phyloP scores from a whole-genome alignment of 352 stramenopile species.

The Phytophthora pinifolia region DNA sequence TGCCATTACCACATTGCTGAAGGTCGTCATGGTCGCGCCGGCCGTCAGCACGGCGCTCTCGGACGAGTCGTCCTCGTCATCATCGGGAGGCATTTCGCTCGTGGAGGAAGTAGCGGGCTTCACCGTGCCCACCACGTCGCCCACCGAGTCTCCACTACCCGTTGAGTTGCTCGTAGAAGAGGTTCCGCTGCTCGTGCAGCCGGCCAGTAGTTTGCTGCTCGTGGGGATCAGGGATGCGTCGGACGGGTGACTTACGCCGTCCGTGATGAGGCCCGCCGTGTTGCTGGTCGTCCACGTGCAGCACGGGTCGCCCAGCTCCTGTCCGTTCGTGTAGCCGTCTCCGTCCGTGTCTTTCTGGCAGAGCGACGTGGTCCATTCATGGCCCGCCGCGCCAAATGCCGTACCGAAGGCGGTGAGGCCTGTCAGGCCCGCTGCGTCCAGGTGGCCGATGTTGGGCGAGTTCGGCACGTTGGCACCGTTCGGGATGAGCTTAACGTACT shows the following conservation, averaged over 20 bases:
- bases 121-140: conserved; percentile 41
- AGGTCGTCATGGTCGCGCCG: conserved; percentile 1
- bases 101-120: conserved; percentile 15
- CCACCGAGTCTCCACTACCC: conserved; percentile 25
- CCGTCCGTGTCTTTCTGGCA: conserved; percentile 74
- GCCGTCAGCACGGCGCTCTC: conserved; percentile 48
- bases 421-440: conserved; percentile 40
- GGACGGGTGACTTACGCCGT: conserved; percentile 61
- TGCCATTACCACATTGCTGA: conserved; percentile 13
- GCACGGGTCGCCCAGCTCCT: conserved; percentile 85
- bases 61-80: conserved; percentile 58
- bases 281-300: conserved; percentile 68
- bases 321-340: conserved; percentile 83
- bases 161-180: conserved; percentile 32
- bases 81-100: conserved; percentile 37
- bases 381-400: conserved; percentile 50
- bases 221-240: conserved; percentile 57
- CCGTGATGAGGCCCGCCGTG: conserved; percentile 46
- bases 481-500: conserved; percentile 50
- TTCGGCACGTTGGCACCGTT: conserved; percentile 58
- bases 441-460: conserved; percentile 54
- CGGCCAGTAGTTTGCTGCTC: conserved; percentile 46
- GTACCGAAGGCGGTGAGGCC: conserved; percentile 67
- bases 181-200: conserved; percentile 32
- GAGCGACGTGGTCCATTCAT: conserved; percentile 49